Evolutionary conservation across 2,329 filamentous ascomycete species (phyloP).

Genomic region (Penicillium sclerotigenum): DNA sequence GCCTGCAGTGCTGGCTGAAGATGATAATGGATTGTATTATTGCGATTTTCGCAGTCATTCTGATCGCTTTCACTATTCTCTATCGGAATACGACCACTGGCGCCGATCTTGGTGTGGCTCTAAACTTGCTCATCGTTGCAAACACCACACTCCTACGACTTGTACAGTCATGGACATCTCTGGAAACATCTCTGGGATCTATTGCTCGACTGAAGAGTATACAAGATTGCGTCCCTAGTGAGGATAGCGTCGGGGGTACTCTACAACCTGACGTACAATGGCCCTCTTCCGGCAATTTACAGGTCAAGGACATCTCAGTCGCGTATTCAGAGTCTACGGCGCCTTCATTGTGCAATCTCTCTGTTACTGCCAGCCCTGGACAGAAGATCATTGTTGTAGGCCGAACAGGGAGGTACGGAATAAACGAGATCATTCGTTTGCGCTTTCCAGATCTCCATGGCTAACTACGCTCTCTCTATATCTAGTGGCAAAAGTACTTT

Average conservation of each 20-base stretch:
- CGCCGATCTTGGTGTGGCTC: neutral
- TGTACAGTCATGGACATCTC: neutral
- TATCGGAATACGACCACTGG: neutral
- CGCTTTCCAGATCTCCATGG: neutral
- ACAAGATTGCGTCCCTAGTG: neutral
- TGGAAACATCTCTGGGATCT: neutral
- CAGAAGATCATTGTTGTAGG: neutral
- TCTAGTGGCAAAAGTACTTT: neutral
- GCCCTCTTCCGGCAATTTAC: neutral
- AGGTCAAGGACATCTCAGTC: neutral
- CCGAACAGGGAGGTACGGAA: slow-evolving; percentile 4
- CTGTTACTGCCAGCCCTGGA: neutral
- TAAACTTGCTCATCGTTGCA: slow-evolving; percentile 6
- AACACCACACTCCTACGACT: slow-evolving; percentile 3
- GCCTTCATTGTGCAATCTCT: neutral
- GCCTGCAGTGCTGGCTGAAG: neutral
- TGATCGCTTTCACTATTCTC: neutral
- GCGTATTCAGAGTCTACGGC: neutral
- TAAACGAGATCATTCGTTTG: neutral
- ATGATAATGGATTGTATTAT: slow-evolving; percentile 1
- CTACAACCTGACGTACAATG: neutral
- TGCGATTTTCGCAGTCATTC: neutral
- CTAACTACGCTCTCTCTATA: neutral
- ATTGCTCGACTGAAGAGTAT: neutral
- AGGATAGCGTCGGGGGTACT: neutral